Conservation (phyloP, 148 eudicot species). For the Tetragonia tetragonoides region DNA sequence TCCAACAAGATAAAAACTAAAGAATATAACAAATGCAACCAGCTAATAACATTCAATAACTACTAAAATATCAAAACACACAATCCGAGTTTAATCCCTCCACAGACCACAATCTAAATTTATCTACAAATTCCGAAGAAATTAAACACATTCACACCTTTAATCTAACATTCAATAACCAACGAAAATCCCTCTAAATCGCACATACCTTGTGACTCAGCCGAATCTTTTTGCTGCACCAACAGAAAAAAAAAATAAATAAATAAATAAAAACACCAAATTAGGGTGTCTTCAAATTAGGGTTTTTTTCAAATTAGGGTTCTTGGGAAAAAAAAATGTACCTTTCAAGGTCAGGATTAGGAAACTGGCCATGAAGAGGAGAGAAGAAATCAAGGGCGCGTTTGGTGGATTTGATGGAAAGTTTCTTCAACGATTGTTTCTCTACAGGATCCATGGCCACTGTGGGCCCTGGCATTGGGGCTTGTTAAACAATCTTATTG, state of each 20-base stretch:
- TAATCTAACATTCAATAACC: background rate
- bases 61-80: no score
- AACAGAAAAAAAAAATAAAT: background rate
- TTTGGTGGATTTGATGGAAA: conserved; percentile 69
- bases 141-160: background rate
- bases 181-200: background rate
- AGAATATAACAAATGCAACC: no score
- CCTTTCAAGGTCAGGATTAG: conserved; percentile 78
- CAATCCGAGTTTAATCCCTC: background rate
- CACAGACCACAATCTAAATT: conserved; percentile 25
- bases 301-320: conserved; percentile 19
- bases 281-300: conserved; percentile 10
- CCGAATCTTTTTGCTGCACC: conserved; percentile 86
- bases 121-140: conserved; percentile 34
- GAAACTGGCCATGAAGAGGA: conserved; percentile 64
- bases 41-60: no score
- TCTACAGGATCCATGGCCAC: conserved; percentile 60
- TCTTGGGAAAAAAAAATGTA: background rate
- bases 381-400: conserved; percentile 83
- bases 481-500: no score
- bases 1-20: no score
- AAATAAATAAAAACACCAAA: background rate
- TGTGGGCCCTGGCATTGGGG: background rate
- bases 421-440: conserved; percentile 82
- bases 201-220: conserved; percentile 73